Evolutionary conservation across 1,139 yeast species (phyloP).

Genomic region (Saccharomycopsis hybrid): DNA sequence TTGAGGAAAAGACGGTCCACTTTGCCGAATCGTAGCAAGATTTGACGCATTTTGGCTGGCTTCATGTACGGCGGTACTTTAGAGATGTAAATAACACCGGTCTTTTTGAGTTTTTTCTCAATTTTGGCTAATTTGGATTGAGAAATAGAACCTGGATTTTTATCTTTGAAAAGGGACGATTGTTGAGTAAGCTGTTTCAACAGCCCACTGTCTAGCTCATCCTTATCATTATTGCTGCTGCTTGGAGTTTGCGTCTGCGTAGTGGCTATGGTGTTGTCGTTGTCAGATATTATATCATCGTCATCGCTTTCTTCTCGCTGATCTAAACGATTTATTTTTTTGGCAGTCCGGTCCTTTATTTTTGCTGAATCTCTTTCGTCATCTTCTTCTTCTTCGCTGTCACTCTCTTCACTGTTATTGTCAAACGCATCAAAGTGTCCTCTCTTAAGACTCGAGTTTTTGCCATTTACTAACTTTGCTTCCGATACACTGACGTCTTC

Average conservation of each 20-base stretch:
- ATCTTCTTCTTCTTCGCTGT: conserved; percentile 20
- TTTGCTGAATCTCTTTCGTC: conserved; percentile 5
- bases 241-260: conserved; percentile 4
- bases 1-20: conserved; percentile 79
- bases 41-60: conserved; percentile 81
- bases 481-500: conserved; percentile 18
- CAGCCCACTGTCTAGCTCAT: conserved; percentile 26
- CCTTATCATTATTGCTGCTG: conserved; percentile 17
- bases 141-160: conserved; percentile 8
- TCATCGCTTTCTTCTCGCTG: conserved; percentile 1
- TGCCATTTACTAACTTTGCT: too few species aligned
- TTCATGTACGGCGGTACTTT: conserved; percentile 96
- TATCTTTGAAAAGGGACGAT: conserved; percentile 10
- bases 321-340: conserved; percentile 16
- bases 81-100: conserved; percentile 90
- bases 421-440: background rate
- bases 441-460: conserved; percentile 13
- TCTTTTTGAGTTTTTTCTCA: conserved; percentile 52
- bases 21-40: conserved; percentile 75
- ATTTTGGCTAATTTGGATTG: conserved; percentile 47
- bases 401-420: conserved; percentile 22
- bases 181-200: conserved; percentile 22
- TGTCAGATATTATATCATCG: background rate
- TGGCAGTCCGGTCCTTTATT: conserved; percentile 2
- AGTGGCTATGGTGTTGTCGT: background rate